Evolutionary conservation across 2,329 filamentous ascomycete species (phyloP), one percentile per base, ranked within the genome.

Genomic region (Emergomyces pasteurianus): DNA sequence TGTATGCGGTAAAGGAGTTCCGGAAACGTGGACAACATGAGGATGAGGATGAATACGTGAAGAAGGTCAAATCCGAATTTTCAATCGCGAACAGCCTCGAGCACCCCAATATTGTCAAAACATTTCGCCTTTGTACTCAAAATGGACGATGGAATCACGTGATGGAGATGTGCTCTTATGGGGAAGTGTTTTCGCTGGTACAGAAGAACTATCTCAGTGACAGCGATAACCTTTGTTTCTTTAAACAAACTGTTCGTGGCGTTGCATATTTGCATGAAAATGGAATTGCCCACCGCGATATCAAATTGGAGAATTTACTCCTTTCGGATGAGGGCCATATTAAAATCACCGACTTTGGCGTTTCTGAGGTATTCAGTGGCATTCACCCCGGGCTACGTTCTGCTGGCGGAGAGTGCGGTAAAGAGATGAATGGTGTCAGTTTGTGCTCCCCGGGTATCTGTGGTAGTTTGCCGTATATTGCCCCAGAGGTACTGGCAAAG

Each of bases 301-400:
- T 95, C 77, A 95, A 96, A 75, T 81, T 92, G 12, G 91, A 95
- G 72, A 95, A 96, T 67, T 78, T 95, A 28, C 80, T 95, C 38
- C 81, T 96, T 62, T 88, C 86, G 54, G 85, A 84, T 67, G 84
- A 90, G 62, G 90, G 90, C 70, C 87, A 90, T 72, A 80, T 95
- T 60, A 95, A 95, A 76, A 92, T 96, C 62, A 91, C 90, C 57
- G 91, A 96, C 72, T 95, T 96, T 75, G 91, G 91, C 59, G 89
- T 92, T 16, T 91, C 89, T 0, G 89, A 94, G 71, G 88, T 95
- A 21, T 95, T 95, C 70, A 84, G 81, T 59, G 90, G 90, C 46
- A 86, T 86, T 58, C 90, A 95, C 72, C 90, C 90, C 0, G 90
- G 90, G 36, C 76, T 91, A 47, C 82, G 88, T 62, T 84, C 87